Base-by-base conservation (phyloP, 1,139 yeast genomes). In the Blastobotrys arbuscula region DNA sequence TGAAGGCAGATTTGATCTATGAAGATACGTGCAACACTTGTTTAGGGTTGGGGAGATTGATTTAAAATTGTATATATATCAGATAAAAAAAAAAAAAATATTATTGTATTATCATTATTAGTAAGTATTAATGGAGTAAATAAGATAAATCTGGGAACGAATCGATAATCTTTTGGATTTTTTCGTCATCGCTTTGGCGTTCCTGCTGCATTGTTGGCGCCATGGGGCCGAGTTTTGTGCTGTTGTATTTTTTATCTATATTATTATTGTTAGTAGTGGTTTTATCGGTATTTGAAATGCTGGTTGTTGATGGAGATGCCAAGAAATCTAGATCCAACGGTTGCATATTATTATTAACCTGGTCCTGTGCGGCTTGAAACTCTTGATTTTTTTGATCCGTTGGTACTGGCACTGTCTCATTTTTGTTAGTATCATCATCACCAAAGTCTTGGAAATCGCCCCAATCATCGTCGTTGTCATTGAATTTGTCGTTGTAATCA, bases 11-110 rank as follows among this genome's bases (percentile, higher is more conserved):
- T 33, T 50, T 67, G 24, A 42, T 61, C 13, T 49, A 52, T 38
- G 60, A 59, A 8, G 55, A 53, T 24, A 53, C 55, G 0, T 62
- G 66, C 42, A 55, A 58, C 7, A 58, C 77, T 1, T 85, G 95
- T 60, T 66, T 70, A 24, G 95, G 95, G 0, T 58, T 82, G 24
- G 95, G 95, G 0, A 68, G 92, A 53, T 66, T 61, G 16, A 47
- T 57, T 24, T 56, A 33, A 33, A 33, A 33, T 15, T 15, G 15
- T 8, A 33, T 33, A 24, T 24, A 24, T 24, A 24, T 24, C 28
- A 35, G 13, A 18, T 6, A 35, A 15, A 28, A 13, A 28, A 4
- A 9, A 24, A 7, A 24, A 18, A 18, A 18, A 18, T n/a, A 18
- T 36, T 13, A 5, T 7, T 36, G 28, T n/a, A 19, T 19, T 10